Conservation (phyloP, 257 asterid genomes). For the Phtheirospermum japonicum region DNA sequence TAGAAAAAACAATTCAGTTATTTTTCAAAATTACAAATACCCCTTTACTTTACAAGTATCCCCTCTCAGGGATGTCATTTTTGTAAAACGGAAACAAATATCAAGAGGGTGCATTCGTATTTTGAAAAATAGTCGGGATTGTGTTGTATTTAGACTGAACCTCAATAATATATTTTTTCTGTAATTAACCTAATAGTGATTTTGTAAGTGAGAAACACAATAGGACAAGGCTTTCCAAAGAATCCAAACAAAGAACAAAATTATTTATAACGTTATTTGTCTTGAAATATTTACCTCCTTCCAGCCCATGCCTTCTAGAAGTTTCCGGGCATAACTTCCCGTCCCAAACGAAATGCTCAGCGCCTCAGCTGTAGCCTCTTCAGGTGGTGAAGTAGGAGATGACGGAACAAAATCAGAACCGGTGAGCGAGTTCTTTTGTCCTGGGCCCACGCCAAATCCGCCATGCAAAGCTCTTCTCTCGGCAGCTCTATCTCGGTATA, state of each 20-base stretch:
- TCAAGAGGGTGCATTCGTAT: background rate
- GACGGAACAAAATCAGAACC: constrained; percentile 43
- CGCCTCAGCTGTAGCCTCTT: constrained; percentile 76
- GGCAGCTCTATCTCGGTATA: constrained; percentile 92
- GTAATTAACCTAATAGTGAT: too few species aligned
- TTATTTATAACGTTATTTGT: background rate
- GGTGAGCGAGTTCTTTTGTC: constrained; percentile 58
- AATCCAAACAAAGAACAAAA: too few species aligned
- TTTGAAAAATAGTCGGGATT: background rate
- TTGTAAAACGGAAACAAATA: background rate
- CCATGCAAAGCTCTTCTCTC: constrained; percentile 94
- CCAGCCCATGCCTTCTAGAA: constrained; percentile 96
- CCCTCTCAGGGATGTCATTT: background rate
- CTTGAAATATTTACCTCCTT: constrained; percentile 63
- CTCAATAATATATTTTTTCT: background rate
- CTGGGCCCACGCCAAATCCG: constrained; percentile 91
- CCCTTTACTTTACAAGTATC: background rate
- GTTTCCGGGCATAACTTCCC: constrained; percentile 83
- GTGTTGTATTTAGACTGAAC: background rate
- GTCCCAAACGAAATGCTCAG: constrained; percentile 69
- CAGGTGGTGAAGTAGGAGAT: constrained; percentile 45
- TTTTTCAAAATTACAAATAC: background rate
- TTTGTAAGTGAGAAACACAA: too few species aligned
- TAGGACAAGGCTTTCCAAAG: too few species aligned
- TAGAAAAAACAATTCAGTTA: background rate